Percentiles rank a stretch among this genome's conserved stretches.
Conservation (phyloP, 208 protist species). For the Crithidia acanthocephali region DNA sequence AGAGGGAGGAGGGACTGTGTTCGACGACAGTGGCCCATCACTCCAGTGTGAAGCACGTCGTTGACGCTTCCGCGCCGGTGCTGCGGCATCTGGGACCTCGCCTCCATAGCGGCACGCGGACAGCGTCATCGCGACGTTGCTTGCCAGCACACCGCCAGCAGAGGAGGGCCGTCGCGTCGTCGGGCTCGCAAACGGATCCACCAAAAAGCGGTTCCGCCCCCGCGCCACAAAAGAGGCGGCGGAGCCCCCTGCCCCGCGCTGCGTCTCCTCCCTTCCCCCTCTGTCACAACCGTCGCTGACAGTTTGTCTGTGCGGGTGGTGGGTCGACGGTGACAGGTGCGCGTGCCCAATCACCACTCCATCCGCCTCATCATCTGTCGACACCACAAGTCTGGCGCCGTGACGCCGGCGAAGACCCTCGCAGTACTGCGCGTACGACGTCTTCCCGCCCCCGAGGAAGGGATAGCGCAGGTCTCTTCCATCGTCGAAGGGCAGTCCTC, state of each 20-base stretch:
- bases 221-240: neutral
- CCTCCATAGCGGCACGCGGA: too few species aligned
- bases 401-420: slow-evolving; percentile 4
- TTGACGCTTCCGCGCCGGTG: neutral
- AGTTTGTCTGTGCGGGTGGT: neutral
- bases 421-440: slow-evolving; percentile 4
- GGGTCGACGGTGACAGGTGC: too few species aligned
- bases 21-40: neutral
- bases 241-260: neutral
- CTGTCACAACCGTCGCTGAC: neutral
- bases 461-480: neutral
- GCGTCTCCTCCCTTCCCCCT: neutral
- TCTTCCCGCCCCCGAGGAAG: too few species aligned
- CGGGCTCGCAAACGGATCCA: neutral
- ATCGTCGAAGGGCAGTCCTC: too few species aligned
- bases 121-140: too few species aligned
- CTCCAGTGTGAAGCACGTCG: neutral
- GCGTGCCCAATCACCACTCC: neutral
- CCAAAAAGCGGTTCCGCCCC: neutral
- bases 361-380: neutral
- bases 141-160: neutral
- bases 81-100: too few species aligned
- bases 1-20: neutral
- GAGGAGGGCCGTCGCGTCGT: neutral
- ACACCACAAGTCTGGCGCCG: neutral